Evolutionary conservation across 2,329 filamentous ascomycete species (phyloP), one percentile per base, ranked within the genome.

Genomic region (Pseudonectria foliicola): DNA sequence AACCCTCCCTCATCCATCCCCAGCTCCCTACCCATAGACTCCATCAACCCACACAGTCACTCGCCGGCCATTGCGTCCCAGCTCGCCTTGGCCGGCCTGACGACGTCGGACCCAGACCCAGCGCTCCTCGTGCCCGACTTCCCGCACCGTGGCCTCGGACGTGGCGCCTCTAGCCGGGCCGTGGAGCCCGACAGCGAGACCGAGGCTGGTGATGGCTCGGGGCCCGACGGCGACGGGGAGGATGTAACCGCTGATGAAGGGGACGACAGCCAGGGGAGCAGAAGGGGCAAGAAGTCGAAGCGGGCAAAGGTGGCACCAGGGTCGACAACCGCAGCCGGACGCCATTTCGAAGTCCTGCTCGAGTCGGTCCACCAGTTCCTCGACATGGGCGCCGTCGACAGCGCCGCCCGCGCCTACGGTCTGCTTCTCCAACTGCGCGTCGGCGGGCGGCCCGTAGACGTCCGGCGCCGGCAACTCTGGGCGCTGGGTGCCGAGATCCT

Each of bases 401-500:
- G 83, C 27, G 88, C 89, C 1, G 75, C 75, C 32, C 71, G 84
- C 40, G 83, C 85, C 1, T 90, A 86, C 70, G 81, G 77, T 1
- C 62, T 94, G 45, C 68, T 95, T 23, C 56, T 88, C 30, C 74
- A 82, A 31, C 71, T 77, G 30, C 51, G 55, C 8, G 54, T 56
- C 2, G 32, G 42, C 11, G 50, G 54, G 18, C 35, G 60, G 31
- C 62, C 64, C 6, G 67, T 89, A 13, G 86, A 95, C 54, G 58
- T 90, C 31, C 75, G 87, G 26, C 67, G 67, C 13, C 71, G 80
- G 50, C 73, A 77, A 25, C 72, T 83, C 45, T 95, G 89, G 90
- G 81, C 81, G 11, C 72, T 95, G 29, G 88, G 86, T 1, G 86
- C 85, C 3, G 89, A 95, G 61, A 75, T 95, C 13, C 62, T 95